Evolutionary conservation across 495 filamentous ascomycete species (phyloP), one percentile per base, ranked within the genome.

Genomic region (Hapsidospora chrysogenum): DNA sequence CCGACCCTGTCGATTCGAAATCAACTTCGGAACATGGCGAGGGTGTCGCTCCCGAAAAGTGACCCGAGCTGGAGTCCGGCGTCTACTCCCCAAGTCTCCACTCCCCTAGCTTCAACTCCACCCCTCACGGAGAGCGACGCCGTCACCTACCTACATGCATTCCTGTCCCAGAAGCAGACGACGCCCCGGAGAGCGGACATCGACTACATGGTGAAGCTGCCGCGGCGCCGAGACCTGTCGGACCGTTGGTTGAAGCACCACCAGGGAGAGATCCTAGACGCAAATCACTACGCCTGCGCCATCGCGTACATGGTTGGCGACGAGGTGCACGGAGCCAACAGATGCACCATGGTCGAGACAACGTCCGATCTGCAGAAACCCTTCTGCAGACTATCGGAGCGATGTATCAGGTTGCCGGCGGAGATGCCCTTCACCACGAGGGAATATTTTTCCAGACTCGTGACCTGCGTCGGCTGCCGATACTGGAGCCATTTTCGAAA

Each of bases 251-350:
- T 22, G 13, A 16, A 17, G n/a, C 9, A 25, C 11, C 23, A 36
- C n/a, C 3, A 9, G 9, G 33, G 17, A 16, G 26, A 17, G 20
- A 17, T 10, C 2, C 22, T 36, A 2, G 33, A 36, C 17, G 20
- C 33, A 6, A 14, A 15, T 22, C 21, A 18, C 8, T 36, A 36
- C 22, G 33, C 33, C 33, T 36, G 33, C 17, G 18, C 20, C 15
- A 6, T 36, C 1, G 33, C 33, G 16, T 36, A 36, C 26, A 21
- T 36, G 1, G 33, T 36, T 3, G 33, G 33, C 13, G 14, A 16
- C 4, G 22, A 26, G 11, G 23, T 26, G 6, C 6, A 26, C 6
- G 23, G 23, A 6, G 6, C 23, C 11, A 11, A 11, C 11, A 26
- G 11, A 11, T 26, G 23, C 11, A 6, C 6, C 11, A 6, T 6